Base-by-base conservation (phyloP, 768 basidiomycete species). In the Candolleomyces efflorescens region DNA sequence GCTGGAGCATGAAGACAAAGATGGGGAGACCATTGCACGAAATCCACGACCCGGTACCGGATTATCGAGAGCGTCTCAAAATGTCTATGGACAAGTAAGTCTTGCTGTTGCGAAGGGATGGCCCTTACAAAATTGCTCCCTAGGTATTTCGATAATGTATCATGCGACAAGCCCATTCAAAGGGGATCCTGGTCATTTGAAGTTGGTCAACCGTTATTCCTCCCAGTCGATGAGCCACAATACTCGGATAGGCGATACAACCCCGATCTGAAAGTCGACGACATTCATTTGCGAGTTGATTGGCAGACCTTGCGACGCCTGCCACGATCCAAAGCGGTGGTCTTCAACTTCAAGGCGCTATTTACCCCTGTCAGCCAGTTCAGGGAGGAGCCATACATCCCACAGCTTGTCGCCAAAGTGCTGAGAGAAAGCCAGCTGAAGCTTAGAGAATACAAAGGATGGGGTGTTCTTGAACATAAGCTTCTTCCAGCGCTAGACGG, bases 251-350 rank as follows among this genome's bases (percentile, higher is more conserved):
- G 67, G 37, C 61, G 49, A 5, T 76, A 78, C 53, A 61, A 66
- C 32, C 71, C 72, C 2, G 61, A 74, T 26, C 66, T 83, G 15
- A 51, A 66, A 2, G 51, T 77, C 39, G 73, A 77, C 24, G 70
- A 79, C 52, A 69, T 82, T 23, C 67, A 73, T 60, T 60, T 83
- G 43, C 76, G 81, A 13, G 78, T 83, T 18, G 80, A 82, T 56
- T 82, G 81, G 81, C 82, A 83, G 62, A 82, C 80, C 7, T 64
- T 83, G 32, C 73, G 80, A 17, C 74, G 79, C 32, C 63, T 82
- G 44, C 81, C 82, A 12, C 65, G 67, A 54, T 80, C 81, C 5
- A 68, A 67, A 11, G 77, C 79, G 0, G 78, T 83, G 23, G 69
- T 79, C 7, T 82, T 83, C 69, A 82, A 81, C 62, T 82, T 76